Evolutionary conservation across 2,329 filamentous ascomycete genomes (phyloP).

Genomic region (Claviceps capensis): DNA sequence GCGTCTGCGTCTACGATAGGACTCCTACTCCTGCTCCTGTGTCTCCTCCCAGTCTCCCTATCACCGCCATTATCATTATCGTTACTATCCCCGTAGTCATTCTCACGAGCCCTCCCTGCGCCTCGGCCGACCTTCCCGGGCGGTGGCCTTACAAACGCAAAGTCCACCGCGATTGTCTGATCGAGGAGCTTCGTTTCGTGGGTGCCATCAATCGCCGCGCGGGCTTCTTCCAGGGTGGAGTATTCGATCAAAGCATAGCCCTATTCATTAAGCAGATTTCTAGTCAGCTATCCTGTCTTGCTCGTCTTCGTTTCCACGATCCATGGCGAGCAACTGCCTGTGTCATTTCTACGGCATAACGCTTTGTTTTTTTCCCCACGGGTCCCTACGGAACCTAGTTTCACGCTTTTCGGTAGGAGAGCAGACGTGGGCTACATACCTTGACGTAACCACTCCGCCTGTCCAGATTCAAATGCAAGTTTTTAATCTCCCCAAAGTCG

Average conservation of each 20-base stretch:
- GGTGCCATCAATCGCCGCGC: constrained; percentile 70
- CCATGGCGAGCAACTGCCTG: too few relatives aligned
- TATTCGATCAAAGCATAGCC: constrained; percentile 81
- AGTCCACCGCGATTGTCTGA: constrained; percentile 69
- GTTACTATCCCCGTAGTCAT: constrained; percentile 4
- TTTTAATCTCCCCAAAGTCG: constrained; percentile 79
- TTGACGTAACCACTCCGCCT: constrained; percentile 76
- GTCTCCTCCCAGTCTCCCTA: constrained; percentile 16
- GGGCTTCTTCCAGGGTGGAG: constrained; percentile 62
- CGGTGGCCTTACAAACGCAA: constrained; percentile 72
- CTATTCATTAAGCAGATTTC: constrained; percentile 25
- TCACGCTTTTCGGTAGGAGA: background rate
- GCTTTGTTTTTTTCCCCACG: background rate
- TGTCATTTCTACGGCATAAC: too few relatives aligned
- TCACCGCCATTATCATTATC: constrained; percentile 8
- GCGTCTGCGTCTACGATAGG: background rate
- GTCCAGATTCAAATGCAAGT: constrained; percentile 72
- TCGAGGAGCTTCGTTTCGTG: constrained; percentile 66
- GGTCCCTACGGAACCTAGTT: background rate
- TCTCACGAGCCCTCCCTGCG: constrained; percentile 21
- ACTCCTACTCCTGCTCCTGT: constrained; percentile 33
- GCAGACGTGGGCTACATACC: constrained; percentile 28
- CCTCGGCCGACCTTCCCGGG: constrained; percentile 34
- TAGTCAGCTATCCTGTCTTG: background rate
- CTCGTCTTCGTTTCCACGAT: too few relatives aligned